Conservation (phyloP, 73 alveolate species). For the Durusdinium trenchii region DNA sequence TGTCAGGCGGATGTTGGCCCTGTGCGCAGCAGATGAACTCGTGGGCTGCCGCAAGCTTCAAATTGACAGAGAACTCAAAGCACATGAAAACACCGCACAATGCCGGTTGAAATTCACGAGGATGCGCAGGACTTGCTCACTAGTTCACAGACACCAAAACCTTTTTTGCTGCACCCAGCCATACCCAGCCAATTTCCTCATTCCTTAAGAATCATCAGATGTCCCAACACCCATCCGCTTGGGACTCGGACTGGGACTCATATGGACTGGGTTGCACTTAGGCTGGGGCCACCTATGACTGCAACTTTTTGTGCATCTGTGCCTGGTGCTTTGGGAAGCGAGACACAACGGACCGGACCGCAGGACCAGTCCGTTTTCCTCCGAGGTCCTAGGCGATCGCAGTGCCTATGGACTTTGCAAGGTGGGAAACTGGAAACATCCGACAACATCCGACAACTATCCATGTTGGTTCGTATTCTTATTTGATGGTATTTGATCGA, state of each 20-base stretch:
- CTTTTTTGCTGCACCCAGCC: not conserved
- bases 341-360: not conserved
- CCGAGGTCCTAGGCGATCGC: slow-evolving; percentile 86
- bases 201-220: not conserved
- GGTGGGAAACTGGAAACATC: no score
- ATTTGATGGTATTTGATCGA: no score
- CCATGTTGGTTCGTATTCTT: no score
- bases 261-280: not conserved
- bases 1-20: slow-evolving; percentile 95
- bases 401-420: slow-evolving; percentile 70
- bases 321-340: not conserved
- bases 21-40: slow-evolving; percentile 93
- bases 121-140: no score
- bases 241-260: not conserved
- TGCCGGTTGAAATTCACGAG: no score
- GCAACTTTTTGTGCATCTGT: slow-evolving; percentile 74
- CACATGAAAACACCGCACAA: no score
- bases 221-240: not conserved
- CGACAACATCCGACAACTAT: no score
- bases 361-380: no score
- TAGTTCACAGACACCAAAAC: not conserved
- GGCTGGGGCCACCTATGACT: slow-evolving; percentile 94
- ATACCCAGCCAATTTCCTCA: not conserved
- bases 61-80: no score
- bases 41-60: slow-evolving; percentile 51